These are phyloP conservation scores for Pythium biforme DNA, from an alignment of 352 stramenopile genomes.

Conservation along the genomic window DNA sequence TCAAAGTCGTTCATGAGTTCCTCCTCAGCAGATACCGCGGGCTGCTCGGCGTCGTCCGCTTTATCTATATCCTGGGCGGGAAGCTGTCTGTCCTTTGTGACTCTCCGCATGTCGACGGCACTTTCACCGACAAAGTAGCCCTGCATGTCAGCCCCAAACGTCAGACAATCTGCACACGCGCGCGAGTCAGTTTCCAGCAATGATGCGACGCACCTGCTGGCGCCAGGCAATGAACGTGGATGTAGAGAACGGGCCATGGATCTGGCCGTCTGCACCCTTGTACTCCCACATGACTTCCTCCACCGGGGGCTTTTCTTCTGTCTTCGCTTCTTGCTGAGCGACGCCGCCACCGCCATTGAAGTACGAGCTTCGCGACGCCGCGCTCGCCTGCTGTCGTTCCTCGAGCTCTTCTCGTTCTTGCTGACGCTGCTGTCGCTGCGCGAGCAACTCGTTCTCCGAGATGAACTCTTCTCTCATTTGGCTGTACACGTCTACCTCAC, in stretches of 20 bases:
- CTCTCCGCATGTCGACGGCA: constrained; percentile 71
- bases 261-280: constrained; percentile 59
- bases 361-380: constrained; percentile 9
- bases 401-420: constrained; percentile 8
- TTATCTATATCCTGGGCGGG: constrained; percentile 2
- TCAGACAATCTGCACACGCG: too few species aligned
- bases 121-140: constrained; percentile 77
- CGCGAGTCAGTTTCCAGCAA: too few species aligned
- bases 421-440: constrained; percentile 33
- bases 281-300: constrained; percentile 79
- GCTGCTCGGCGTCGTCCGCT: constrained; percentile 31
- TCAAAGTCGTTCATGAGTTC: constrained; percentile 87
- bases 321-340: constrained; percentile 40
- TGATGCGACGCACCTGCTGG: constrained; percentile 42
- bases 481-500: constrained; percentile 79
- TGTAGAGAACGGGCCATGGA: constrained; percentile 75
- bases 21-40: constrained; percentile 60
- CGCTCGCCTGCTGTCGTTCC: constrained; percentile 22
- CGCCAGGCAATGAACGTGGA: constrained; percentile 77
- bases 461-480: constrained; percentile 84
- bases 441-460: constrained; percentile 52
- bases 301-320: constrained; percentile 36
- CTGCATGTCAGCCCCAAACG: too few species aligned
- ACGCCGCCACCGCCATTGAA: neutral
- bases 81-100: constrained; percentile 11